Conservation (phyloP, 805 yeast species). For the Candida incommunis region DNA sequence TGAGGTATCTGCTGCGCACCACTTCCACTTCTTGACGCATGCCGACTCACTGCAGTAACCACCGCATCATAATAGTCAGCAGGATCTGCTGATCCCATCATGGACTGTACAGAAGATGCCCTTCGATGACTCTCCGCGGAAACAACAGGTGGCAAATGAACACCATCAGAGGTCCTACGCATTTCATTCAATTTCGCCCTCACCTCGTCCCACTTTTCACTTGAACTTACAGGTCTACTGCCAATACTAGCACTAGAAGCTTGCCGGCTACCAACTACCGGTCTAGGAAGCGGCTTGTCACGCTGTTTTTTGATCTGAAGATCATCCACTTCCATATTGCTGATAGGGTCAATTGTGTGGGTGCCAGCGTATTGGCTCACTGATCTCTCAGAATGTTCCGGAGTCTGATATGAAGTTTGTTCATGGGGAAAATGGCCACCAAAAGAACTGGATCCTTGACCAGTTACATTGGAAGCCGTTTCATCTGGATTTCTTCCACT, state of each 20-base stretch:
- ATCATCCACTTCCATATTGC: too few relatives aligned
- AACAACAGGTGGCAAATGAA: neutral
- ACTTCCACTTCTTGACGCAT: neutral
- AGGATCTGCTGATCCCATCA: conserved; percentile 7
- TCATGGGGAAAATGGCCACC: neutral
- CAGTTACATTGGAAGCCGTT: neutral
- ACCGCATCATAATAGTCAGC: conserved; percentile 10
- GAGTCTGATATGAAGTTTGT: neutral
- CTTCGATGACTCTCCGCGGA: neutral
- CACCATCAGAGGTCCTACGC: conserved; percentile 4
- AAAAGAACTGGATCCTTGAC: neutral
- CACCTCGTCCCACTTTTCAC: conserved; percentile 10
- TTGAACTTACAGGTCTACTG: neutral
- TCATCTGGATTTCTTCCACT: neutral
- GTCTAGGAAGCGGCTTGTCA: conserved; percentile 1
- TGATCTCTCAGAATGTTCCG: neutral
- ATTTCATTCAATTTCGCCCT: conserved; percentile 9
- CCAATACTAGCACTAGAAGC: neutral
- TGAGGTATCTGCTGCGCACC: too few relatives aligned
- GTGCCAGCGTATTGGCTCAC: too few relatives aligned
- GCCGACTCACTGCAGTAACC: conserved; percentile 3
- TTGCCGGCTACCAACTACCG: neutral
- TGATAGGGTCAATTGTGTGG: too few relatives aligned
- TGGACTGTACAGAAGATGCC: conserved; percentile 4
- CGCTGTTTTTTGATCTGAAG: neutral